Base-by-base conservation (phyloP, 352 stramenopile genomes). In the Globisporangium radiosum region DNA sequence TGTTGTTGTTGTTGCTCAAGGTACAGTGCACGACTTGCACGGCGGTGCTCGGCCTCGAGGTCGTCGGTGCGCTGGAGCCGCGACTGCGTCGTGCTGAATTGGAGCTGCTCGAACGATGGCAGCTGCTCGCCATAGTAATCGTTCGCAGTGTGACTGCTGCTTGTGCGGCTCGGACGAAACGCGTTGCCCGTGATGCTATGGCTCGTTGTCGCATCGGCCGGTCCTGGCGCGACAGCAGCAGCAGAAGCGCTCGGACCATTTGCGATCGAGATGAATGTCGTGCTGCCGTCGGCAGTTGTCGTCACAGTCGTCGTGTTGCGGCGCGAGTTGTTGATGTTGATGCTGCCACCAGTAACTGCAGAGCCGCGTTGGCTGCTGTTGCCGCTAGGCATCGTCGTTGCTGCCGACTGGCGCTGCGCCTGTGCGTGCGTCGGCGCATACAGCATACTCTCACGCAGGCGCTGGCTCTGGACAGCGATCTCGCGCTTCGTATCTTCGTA, bases 371-470 rank as follows among this genome's bases (percentile, higher is more conserved):
- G 57, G 25, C 40, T 47, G 8, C 45, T 50, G 45, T n/a, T 17
- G 3, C 14, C 14, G 44, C 44, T 11, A 13, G 45, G 17, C 0
- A 6, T 7, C n/a, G 11, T 17, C 7, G n/a, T 15, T 5, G 45
- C n/a, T 8, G 45, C 10, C 45, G 45, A 50, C 45, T 19, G 45
- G 5, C 45, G 57, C 17, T 13, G 56, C 47, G 57, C 47, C 39
- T 42, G 57, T 8, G 48, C 42, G 5, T 55, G 52, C 33, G 57
- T 54, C 9, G 39, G 47, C 44, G 39, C 25, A 50, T 59, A 47
- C 65, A 88, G 65, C 68, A 94, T 88, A 48, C 79, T 91, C 52
- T 91, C 78, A 40, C 84, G 84, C 59, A 92, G 62, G 37, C 84
- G 68, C 51, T 90, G 78, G 52, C 78, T 91, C 69, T 94, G 81